Percentiles rank a stretch among this genome's conserved stretches.
These are phyloP conservation scores for Sideroxylon spinosum DNA, from an alignment of 179 eudicot species.

Conservation along the genomic window DNA sequence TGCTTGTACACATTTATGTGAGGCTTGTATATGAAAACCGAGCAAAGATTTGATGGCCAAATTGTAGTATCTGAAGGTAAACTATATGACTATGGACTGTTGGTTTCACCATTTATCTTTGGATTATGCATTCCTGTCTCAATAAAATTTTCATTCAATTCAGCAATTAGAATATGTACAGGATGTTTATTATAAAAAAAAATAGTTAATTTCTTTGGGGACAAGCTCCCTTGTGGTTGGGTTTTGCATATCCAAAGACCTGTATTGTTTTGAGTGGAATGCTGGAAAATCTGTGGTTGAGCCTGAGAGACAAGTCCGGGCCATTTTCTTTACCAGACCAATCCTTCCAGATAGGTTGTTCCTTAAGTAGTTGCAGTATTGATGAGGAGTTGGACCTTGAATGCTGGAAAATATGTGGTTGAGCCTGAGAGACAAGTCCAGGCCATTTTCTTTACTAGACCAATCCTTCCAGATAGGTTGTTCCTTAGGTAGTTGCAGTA, in stretches of 20 bases:
- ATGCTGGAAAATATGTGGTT: not conserved
- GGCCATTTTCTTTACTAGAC: not conserved
- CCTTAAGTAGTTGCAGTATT: not conserved
- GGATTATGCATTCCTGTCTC: not conserved
- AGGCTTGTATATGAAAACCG: not conserved
- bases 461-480: not conserved
- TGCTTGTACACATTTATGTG: not conserved
- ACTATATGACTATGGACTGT: not conserved
- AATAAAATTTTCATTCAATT: not conserved
- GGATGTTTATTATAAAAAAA: not conserved
- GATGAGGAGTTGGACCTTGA: not conserved
- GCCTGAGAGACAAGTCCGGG: not conserved
- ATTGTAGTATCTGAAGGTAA: not conserved
- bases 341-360: not conserved
- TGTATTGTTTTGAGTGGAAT: not conserved
- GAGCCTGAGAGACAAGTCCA: not conserved
- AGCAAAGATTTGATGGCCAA: constrained; percentile 6
- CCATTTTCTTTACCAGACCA: not conserved
- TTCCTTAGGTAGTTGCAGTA: not conserved
- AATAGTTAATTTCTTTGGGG: not conserved
- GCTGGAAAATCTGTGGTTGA: not conserved
- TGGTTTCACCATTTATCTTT: not conserved
- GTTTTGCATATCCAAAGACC: not conserved
- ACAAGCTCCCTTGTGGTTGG: not conserved
- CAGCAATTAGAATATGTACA: not conserved